phyloP scores from a whole-genome alignment of 345 rosid genomes.

The Eucalyptus sideroxylon region DNA sequence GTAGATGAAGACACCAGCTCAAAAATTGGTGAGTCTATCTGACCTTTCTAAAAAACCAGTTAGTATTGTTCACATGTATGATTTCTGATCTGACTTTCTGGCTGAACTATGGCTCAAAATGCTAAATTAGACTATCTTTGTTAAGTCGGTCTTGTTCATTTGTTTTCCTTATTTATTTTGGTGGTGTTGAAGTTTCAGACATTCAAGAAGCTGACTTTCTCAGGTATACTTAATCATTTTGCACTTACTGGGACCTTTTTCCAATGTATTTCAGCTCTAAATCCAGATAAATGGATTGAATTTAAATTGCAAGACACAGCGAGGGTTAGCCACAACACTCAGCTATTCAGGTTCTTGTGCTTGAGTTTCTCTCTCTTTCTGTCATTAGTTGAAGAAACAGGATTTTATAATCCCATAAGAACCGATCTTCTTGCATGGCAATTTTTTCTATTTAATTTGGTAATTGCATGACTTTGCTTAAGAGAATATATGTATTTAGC shows the following conservation, averaged over 20 bases:
- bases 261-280: constrained; percentile 45
- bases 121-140: background rate
- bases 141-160: background rate
- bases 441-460: background rate
- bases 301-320: constrained; percentile 93
- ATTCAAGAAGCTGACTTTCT: background rate
- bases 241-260: background rate
- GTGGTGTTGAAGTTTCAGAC: background rate
- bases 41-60: background rate
- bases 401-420: background rate
- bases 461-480: background rate
- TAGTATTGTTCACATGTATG: background rate
- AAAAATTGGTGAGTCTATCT: constrained; percentile 41
- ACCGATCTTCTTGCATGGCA: background rate
- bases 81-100: background rate
- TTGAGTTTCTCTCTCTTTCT: background rate
- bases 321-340: constrained; percentile 83
- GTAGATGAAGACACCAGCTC: constrained; percentile 42
- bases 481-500: background rate
- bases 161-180: background rate
- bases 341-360: constrained; percentile 55
- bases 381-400: background rate
- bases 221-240: background rate
- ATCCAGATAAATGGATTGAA: constrained; percentile 86
- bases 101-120: background rate